Evolutionary conservation across 345 rosid genomes (phyloP), one percentile per base, ranked within the genome.

Genomic region (Brassica juncea): DNA sequence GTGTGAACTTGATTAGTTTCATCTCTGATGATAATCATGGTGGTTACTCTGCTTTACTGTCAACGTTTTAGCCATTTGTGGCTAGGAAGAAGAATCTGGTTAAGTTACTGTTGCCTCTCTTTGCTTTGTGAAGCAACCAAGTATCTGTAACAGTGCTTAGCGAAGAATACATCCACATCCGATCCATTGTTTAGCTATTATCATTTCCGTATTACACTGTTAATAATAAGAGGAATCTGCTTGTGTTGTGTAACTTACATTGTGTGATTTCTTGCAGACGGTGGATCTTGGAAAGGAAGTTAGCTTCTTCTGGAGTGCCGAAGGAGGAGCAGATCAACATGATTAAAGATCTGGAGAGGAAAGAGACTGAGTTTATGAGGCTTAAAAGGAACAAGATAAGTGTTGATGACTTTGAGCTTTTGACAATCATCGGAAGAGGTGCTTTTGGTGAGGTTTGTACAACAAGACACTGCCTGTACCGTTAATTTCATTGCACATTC

Each of bases 281-380:
- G 71, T 94, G 98, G 94, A 89, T 94, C 67, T 82, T 94, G 63
- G 98, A 94, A 86, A 89, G 97, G 73, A 91, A 82, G 81, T 77
- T 94, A 78, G 98, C 98, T 68, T 85, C 91, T 66, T 92, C 97
- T 32, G 94, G 89, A 82, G 98, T 89, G 64, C 92, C 98, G 34
- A 89, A 88, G 81, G 97, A 92, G 82, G 97, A 92, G 77, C 94
- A 90, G 78, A 88, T 94, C 71, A 85, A 81, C 88, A 85, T 92
- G 86, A 92, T 94, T 63, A 94, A 92, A 83, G 98, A 94, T 84
- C 82, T 94, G 47, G 98, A 94, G 86, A 82, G 97, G 73, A 92
- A 94, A 83, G 98, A 92, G 88, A 94, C 98, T 0, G 97, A 94
- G 69, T 94, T 89, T 79, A 94, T 92, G 91, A 90, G 98, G 79